Evolutionary conservation across 148 eudicot species (phyloP), one percentile per base, ranked within the genome.

Genomic region (Nepenthes mirabilis): DNA sequence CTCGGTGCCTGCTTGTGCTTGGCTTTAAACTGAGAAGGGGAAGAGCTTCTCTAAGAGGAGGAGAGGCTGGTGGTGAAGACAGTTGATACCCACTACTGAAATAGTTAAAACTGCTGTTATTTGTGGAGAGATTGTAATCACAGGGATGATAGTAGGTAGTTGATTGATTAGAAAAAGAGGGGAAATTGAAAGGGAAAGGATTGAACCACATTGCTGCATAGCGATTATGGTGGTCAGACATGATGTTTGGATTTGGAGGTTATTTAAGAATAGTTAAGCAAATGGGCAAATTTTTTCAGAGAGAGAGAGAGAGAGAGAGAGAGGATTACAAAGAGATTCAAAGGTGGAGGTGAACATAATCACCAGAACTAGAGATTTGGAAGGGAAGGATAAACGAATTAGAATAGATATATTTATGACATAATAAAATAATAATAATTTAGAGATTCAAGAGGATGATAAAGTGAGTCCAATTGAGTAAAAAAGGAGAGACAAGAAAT

Each of bases 31-130:
- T 74, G 14, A 83, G 73, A 1, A 83, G 76, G 6, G 84, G 87
- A 43, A 83, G 87, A 43, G 80, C 82, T 75, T 83, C 82, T 64
- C 64, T 79, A 0, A 72, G 74, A 14, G 84, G 82, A 35, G 90
- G 83, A 57, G 90, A 82, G 9, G 80, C 70, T n/a, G 79, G 75
- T 54, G 83, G 65, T 34, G 52, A n/a, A 5, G 48, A 45, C 8
- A 3, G 45, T 40, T 40, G 45, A 40, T 40, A 0, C 45, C 45
- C 45, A 40, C 8, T 40, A 40, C 0, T 3, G 45, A 40, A 40
- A 40, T 40, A 40, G 45, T 40, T 40, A 8, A 40, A 40, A 40
- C 8, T 4, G 45, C 6, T 40, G 45, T 40, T 40, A 40, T 40
- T 40, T 40, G 45, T 3, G 45, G 8, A 40, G 45, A 40, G 8